Conservation (phyloP, 306 rosid species). For the Vigna nakashimae region DNA sequence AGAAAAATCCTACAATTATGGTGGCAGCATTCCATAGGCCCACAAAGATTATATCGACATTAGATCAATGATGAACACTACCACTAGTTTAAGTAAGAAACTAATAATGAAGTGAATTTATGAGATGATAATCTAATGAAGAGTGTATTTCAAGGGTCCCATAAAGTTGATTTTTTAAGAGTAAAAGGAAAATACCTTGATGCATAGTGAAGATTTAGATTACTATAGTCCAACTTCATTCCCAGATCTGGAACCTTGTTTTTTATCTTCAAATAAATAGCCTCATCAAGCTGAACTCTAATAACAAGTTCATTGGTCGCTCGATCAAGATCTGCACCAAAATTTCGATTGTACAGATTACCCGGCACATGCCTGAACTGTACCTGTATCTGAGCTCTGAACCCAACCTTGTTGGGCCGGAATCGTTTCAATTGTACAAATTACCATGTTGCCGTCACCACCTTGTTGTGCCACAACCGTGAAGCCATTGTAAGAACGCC, state of each 20-base stretch:
- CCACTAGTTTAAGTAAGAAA: neutral
- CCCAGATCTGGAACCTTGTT: constrained; percentile 91
- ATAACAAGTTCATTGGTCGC: constrained; percentile 90
- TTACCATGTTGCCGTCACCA: too few relatives aligned
- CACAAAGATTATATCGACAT: neutral
- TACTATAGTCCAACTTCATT: constrained; percentile 85
- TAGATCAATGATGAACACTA: constrained; percentile 19
- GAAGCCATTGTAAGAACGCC: too few relatives aligned
- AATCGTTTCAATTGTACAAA: too few relatives aligned
- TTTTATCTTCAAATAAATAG: constrained; percentile 84
- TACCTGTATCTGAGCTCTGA: constrained; percentile 89
- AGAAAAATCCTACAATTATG: neutral
- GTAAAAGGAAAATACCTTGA: constrained; percentile 64
- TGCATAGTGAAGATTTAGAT: constrained; percentile 86
- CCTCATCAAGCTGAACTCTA: constrained; percentile 93
- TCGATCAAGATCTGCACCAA: constrained; percentile 79
- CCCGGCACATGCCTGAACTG: constrained; percentile 96
- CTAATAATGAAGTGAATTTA: neutral
- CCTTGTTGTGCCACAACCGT: too few relatives aligned
- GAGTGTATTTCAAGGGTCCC: constrained; percentile 12
- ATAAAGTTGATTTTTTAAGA: neutral
- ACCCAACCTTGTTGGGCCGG: neutral
- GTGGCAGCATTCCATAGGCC: neutral
- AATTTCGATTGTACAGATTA: constrained; percentile 73
- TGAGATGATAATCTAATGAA: neutral